Evolutionary conservation across 257 asterid genomes (phyloP).

Genomic region (Solanum gracilifrons): DNA sequence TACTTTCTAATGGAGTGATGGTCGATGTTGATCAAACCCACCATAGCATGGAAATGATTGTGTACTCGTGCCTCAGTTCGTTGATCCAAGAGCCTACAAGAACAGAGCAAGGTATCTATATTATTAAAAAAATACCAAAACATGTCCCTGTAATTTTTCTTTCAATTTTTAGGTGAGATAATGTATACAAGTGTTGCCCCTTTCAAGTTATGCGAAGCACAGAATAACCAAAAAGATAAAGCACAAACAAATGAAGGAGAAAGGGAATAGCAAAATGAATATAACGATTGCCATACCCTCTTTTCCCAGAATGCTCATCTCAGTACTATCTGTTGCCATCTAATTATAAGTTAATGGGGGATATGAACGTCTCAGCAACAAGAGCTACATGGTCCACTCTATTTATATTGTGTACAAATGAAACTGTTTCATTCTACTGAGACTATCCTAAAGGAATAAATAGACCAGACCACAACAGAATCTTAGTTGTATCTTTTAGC

Average conservation of each 20-base stretch:
- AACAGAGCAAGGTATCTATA: not conserved
- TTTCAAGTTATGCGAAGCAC: not conserved
- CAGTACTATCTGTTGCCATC: not conserved
- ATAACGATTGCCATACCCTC: not conserved
- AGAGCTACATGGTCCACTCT: not conserved
- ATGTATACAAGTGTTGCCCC: not conserved
- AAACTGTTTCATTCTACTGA: not conserved
- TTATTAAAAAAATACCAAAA: not conserved
- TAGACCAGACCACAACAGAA: not conserved
- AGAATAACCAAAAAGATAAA: not conserved
- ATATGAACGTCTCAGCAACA: not conserved
- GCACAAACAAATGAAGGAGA: not conserved
- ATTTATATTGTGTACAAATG: not conserved
- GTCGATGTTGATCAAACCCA: not conserved
- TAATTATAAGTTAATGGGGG: not conserved
- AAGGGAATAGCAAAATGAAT: not conserved
- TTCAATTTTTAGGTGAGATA: not conserved
- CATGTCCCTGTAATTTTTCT: not conserved
- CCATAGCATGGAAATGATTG: not conserved
- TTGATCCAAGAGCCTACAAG: not conserved
- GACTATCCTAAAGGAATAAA: not conserved
- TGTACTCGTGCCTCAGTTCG: not conserved
- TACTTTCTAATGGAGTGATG: not conserved
- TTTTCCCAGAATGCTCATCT: not conserved
- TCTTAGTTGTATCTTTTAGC: slow-evolving; percentile 55